Base-by-base conservation (phyloP, 768 basidiomycete species). In the Neoboletus magnificus region DNA sequence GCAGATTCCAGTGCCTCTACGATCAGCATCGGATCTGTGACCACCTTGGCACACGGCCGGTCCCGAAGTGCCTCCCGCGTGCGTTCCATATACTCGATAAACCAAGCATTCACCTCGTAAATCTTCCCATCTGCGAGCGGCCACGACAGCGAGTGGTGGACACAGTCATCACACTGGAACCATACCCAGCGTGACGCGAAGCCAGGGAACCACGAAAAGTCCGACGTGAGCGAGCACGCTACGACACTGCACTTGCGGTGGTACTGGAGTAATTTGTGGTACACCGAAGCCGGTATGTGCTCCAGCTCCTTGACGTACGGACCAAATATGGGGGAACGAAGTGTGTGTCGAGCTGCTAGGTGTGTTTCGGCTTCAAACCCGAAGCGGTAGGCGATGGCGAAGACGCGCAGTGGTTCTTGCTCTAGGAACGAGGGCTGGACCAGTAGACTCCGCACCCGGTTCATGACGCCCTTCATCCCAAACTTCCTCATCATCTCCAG, bases 401-500 rank as follows among this genome's bases (percentile, higher is more conserved):
- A 77, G 15, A 72, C 66, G 25, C 74, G 71, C 11, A 78, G 35
- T 1, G 76, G 70, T 33, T 71, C 69, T 47, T 59, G 36, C 4
- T 73, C 64, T 3, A 70, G 48, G 52, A 71, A 62, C 8, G 56
- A 40, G 2, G 68, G 66, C 46, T 63, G 55, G 27, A 63, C 53
- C 2, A 76, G 66, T 22, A 65, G 56, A 18, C 59, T 51, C 46
- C 65, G 69, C 39, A 76, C 66, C 18, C 66, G 62, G 39, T 62
- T 57, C 56, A 69, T 65, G 52, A 71, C 52, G 4, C 65, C 66
- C 43, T 61, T 65, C 72, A 78, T 75, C 48, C 66, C 68, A 54
- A 78, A 77, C 59, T 77, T 77, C 18, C 56, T 61, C 60, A 75
- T 76, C 57, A 70, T 67, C 46, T 65, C 66, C 57, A 77, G 49